Percentiles rank a stretch among this genome's conserved stretches.
Evolutionary conservation across 345 rosid genomes (phyloP).

Genomic region (Gossypium arboreum): DNA sequence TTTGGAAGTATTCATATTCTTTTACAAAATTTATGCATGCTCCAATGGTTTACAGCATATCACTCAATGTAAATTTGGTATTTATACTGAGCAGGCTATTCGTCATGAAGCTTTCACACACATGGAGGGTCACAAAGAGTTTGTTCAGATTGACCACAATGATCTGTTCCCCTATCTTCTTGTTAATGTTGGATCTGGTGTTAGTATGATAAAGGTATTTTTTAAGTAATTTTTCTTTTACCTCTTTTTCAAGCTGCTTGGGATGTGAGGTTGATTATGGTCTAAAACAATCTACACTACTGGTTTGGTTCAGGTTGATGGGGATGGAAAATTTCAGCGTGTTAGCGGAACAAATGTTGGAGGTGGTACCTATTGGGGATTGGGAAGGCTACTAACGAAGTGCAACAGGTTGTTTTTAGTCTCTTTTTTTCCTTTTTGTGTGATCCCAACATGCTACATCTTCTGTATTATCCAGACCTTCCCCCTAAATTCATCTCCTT

Average conservation of each 20-base stretch:
- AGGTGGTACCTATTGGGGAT: slow-evolving; percentile 98
- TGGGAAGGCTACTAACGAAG: slow-evolving; percentile 75
- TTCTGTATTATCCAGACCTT: neutral
- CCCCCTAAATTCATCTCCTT: neutral
- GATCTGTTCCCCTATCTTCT: slow-evolving; percentile 97
- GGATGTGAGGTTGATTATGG: slow-evolving; percentile 4
- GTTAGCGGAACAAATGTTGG: slow-evolving; percentile 98
- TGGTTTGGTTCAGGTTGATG: slow-evolving; percentile 28
- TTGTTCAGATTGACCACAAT: slow-evolving; percentile 83
- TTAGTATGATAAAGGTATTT: slow-evolving; percentile 93
- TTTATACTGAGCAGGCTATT: slow-evolving; percentile 59
- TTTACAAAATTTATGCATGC: neutral
- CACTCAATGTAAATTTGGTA: neutral
- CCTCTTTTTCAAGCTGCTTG: slow-evolving; percentile 13
- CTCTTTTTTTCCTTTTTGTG: slow-evolving; percentile 8
- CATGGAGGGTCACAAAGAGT: slow-evolving; percentile 88
- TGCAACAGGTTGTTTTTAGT: slow-evolving; percentile 59
- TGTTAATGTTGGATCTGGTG: slow-evolving; percentile 97
- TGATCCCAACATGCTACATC: slow-evolving; percentile 10
- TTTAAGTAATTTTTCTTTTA: neutral
- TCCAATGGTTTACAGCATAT: neutral
- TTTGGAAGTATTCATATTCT: neutral
- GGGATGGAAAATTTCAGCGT: slow-evolving; percentile 91
- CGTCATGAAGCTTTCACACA: slow-evolving; percentile 99
- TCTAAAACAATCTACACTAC: neutral